Evolutionary conservation across 148 eudicot genomes (phyloP).

Genomic region (Chenopodium quinoa): DNA sequence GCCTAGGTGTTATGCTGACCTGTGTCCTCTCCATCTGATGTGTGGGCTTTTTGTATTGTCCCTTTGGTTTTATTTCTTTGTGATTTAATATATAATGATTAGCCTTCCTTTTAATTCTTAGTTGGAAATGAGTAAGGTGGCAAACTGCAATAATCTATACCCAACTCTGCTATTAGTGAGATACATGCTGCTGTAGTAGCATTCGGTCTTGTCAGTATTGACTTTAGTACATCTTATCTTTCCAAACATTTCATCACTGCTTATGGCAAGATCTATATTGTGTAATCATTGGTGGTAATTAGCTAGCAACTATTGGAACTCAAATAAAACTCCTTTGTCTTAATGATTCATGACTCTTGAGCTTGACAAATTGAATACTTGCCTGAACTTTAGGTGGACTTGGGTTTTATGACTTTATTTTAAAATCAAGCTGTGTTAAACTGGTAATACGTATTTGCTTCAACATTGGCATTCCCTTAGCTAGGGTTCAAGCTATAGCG

Average conservation of each 20-base stretch:
- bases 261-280: too few relatives aligned
- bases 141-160: background rate
- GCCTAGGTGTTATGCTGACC: background rate
- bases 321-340: too few relatives aligned
- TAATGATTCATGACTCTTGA: background rate
- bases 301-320: too few relatives aligned
- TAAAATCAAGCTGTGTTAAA: background rate
- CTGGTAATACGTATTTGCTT: background rate
- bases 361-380: background rate
- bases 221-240: too few relatives aligned
- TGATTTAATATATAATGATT: background rate
- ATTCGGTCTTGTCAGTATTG: too few relatives aligned
- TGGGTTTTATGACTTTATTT: background rate
- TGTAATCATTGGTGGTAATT: too few relatives aligned
- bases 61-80: background rate
- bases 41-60: background rate
- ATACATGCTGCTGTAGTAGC: background rate
- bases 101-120: background rate
- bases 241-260: too few relatives aligned
- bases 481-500: background rate
- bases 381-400: background rate
- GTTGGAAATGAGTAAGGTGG: background rate
- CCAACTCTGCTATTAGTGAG: background rate
- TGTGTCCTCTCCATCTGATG: background rate
- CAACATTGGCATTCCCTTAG: background rate